Conservation (phyloP, 768 basidiomycete species). For the Boletus pseudopeckii region DNA sequence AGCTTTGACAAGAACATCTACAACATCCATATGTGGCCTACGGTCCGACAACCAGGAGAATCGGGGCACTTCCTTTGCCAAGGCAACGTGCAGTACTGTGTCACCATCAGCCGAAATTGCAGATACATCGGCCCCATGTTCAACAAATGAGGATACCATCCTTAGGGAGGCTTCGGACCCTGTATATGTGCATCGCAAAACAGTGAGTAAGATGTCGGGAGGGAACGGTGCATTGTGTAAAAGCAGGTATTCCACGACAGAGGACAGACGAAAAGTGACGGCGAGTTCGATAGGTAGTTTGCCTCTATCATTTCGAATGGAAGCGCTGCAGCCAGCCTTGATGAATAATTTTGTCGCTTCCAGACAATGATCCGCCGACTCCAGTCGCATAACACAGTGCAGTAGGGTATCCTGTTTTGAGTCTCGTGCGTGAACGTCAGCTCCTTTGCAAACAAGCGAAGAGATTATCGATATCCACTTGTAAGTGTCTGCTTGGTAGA, state of each 20-base stretch:
- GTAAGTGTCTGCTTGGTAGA: accelerated
- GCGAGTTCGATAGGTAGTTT: background rate
- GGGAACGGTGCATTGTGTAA: background rate
- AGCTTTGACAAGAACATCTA: background rate
- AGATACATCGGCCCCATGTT: background rate
- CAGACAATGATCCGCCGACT: background rate
- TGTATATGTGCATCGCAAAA: background rate
- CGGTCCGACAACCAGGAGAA: too few species aligned
- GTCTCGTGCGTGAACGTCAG: background rate
- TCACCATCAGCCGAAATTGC: background rate
- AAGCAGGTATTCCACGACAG: background rate
- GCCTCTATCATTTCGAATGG: background rate
- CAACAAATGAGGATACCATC: background rate
- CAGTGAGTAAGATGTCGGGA: background rate
- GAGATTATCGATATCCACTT: background rate
- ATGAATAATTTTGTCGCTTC: background rate
- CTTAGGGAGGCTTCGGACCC: accelerated
- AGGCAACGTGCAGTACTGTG: background rate
- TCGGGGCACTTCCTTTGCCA: too few species aligned
- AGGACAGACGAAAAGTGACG: background rate
- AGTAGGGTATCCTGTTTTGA: background rate
- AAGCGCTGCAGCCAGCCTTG: background rate
- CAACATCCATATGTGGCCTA: background rate
- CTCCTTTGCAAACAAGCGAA: background rate
- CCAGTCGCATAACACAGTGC: background rate